Conservation (phyloP, 225 moss, liverwort and hornwort genomes). For the Antitrichia curtipendula region DNA sequence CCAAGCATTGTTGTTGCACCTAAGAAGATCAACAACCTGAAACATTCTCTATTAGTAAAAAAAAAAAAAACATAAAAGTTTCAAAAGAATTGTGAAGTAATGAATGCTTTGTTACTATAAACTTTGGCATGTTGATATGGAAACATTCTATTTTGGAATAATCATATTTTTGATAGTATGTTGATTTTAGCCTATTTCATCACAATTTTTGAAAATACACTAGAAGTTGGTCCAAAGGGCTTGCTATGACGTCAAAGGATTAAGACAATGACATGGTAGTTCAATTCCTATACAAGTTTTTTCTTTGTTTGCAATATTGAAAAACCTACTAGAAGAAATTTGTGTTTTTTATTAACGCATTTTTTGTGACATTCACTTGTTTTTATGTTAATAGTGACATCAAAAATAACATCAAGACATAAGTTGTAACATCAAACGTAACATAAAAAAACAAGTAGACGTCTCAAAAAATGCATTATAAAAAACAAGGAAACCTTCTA, state of each 20-base stretch:
- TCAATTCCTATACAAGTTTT: too few relatives aligned
- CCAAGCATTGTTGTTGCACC: slow-evolving; percentile 32
- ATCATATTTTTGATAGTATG: not conserved
- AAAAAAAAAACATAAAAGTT: too few relatives aligned
- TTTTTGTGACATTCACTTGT: not conserved
- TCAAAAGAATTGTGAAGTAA: too few relatives aligned
- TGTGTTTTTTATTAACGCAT: not conserved
- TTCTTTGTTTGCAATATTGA: not conserved
- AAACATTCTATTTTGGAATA: too few relatives aligned
- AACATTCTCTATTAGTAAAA: not conserved
- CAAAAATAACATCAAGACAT: not conserved
- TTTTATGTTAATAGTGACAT: not conserved
- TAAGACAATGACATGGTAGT: not conserved
- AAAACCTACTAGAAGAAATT: not conserved
- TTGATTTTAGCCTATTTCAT: not conserved
- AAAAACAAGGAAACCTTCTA: not conserved
- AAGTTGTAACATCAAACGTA: not conserved
- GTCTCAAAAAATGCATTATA: not conserved
- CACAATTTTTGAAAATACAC: not conserved
- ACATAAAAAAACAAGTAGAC: not conserved
- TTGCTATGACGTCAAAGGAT: rapidly evolving
- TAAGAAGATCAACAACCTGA: slow-evolving; percentile 33
- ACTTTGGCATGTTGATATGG: not conserved
- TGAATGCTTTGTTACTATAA: not conserved
- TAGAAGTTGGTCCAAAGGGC: not conserved